These are phyloP conservation scores for Septoria petroselini DNA, from an alignment of 2,329 filamentous ascomycete genomes.

Conservation along the genomic window DNA sequence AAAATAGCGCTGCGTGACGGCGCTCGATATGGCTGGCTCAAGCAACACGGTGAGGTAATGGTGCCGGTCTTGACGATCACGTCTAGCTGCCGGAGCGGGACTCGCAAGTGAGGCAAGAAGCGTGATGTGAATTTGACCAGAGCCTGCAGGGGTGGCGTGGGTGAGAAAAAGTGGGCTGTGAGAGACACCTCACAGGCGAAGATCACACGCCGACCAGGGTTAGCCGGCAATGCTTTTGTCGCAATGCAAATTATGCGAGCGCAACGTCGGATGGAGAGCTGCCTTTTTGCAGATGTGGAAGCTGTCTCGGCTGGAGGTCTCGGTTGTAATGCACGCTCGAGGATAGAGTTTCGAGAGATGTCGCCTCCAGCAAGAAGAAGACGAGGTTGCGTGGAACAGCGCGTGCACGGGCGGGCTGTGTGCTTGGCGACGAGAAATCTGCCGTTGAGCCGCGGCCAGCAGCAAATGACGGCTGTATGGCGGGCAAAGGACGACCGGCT, in stretches of 20 bases:
- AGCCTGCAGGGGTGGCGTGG: slow-evolving; percentile 24
- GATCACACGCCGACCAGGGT: slow-evolving; percentile 10
- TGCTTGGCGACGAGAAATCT: slow-evolving; percentile 25
- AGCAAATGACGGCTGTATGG: slow-evolving; percentile 15
- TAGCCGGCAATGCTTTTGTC: neutral
- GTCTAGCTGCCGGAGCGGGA: slow-evolving; percentile 31
- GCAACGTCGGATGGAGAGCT: slow-evolving; percentile 7
- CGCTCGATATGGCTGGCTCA: slow-evolving; percentile 33
- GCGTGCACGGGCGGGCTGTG: slow-evolving; percentile 14
- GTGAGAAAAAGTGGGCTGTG: slow-evolving; percentile 27
- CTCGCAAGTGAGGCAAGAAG: slow-evolving; percentile 24
- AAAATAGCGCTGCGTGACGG: slow-evolving; percentile 37
- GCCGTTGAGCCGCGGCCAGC: slow-evolving; percentile 18
- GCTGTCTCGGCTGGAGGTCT: slow-evolving; percentile 20
- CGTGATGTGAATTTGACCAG: slow-evolving; percentile 27
- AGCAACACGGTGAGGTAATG: slow-evolving; percentile 37
- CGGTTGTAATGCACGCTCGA: slow-evolving; percentile 13
- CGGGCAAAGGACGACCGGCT: slow-evolving; percentile 21
- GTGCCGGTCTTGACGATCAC: slow-evolving; percentile 32
- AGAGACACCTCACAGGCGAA: slow-evolving; percentile 17
- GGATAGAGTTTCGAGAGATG: slow-evolving; percentile 19
- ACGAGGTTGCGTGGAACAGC: slow-evolving; percentile 16
- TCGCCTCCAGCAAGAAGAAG: neutral
- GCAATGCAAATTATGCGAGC: slow-evolving; percentile 11
- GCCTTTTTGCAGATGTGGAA: slow-evolving; percentile 1